phyloP scores from a whole-genome alignment of 495 filamentous ascomycete species.

The Hapsidospora chrysogenum region DNA sequence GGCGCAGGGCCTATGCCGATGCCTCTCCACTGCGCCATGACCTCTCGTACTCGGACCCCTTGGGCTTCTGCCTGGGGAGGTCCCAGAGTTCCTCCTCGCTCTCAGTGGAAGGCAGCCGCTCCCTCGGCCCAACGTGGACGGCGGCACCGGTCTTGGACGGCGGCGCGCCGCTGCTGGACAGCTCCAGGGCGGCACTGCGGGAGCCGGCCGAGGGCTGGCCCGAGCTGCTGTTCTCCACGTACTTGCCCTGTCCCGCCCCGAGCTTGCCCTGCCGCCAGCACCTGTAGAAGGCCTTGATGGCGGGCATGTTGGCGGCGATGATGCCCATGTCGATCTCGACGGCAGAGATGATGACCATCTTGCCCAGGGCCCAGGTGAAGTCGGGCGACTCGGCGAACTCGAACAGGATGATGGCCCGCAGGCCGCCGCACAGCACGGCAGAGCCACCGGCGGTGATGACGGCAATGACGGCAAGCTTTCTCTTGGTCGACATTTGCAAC shows the following conservation, averaged over 20 bases:
- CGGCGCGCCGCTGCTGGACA: background rate
- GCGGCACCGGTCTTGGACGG: background rate
- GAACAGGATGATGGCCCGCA: constrained; percentile 10
- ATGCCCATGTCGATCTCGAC: constrained; percentile 15
- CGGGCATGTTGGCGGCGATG: constrained; percentile 15
- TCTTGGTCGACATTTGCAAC: background rate
- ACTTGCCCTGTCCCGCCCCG: background rate
- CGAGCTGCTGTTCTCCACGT: too few species aligned
- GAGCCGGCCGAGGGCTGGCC: background rate
- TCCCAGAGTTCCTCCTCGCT: background rate
- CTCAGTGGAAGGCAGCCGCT: background rate
- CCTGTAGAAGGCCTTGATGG: constrained; percentile 8
- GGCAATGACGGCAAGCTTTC: constrained; percentile 1
- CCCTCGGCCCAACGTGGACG: background rate
- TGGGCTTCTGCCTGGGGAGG: too few species aligned
- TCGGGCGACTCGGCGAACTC: constrained; percentile 9
- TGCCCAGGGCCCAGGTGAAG: constrained; percentile 12
- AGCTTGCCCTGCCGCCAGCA: constrained; percentile 1
- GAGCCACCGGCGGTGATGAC: constrained; percentile 4
- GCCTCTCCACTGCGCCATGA: too few species aligned
- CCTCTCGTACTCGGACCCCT: too few species aligned
- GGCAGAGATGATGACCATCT: constrained; percentile 15
- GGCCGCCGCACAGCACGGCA: constrained; percentile 8
- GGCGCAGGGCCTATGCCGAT: too few species aligned
- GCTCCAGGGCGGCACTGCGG: background rate